Evolutionary conservation across 495 filamentous ascomycete genomes (phyloP).

Genomic region (Lepraria neglecta): DNA sequence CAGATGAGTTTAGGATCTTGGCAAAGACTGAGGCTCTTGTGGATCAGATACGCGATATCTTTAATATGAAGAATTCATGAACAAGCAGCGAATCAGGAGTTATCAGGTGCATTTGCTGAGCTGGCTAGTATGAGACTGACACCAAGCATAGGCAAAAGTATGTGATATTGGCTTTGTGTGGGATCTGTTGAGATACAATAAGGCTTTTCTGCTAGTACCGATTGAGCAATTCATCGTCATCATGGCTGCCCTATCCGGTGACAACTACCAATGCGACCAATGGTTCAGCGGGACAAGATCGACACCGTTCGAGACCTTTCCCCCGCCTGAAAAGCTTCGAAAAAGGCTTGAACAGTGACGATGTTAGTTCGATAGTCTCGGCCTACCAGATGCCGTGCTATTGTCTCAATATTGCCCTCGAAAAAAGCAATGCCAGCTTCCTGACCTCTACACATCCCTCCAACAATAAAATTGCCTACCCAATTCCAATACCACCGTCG

Average conservation of each 20-base stretch:
- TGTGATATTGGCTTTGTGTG: background rate
- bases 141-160: too few species aligned
- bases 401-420: background rate
- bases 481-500: too few species aligned
- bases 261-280: background rate
- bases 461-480: background rate
- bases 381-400: background rate
- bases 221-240: conserved; percentile 3
- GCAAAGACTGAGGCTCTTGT: background rate
- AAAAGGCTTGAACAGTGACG: background rate
- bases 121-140: too few species aligned
- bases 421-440: background rate
- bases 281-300: background rate
- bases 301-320: background rate
- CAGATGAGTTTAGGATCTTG: conserved; percentile 3
- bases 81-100: too few species aligned
- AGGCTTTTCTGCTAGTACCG: too few species aligned
- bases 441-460: background rate
- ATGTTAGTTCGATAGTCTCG: background rate
- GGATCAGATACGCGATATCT: conserved; percentile 9
- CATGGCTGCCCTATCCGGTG: background rate
- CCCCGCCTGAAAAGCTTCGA: background rate
- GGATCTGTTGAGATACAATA: too few species aligned
- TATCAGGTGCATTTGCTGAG: background rate
- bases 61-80: background rate